These are phyloP conservation scores for Wickerhamomyces bovis DNA, from an alignment of 805 yeast genomes.

Conservation along the genomic window DNA sequence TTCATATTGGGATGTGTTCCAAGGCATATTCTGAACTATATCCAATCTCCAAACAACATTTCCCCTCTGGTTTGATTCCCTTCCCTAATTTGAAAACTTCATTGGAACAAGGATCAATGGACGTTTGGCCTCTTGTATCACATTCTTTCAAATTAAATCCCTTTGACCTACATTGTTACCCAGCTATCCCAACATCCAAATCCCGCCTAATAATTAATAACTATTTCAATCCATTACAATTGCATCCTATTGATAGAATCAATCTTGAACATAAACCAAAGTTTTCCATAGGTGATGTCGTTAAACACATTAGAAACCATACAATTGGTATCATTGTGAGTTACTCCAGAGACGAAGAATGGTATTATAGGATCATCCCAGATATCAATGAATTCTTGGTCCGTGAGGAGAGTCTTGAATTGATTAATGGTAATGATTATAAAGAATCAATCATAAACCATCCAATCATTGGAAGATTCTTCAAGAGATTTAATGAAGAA, in stretches of 20 bases:
- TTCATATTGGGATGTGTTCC: neutral
- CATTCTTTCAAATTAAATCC: neutral
- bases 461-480: slow-evolving; percentile 5
- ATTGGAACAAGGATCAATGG: neutral
- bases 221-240: neutral
- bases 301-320: neutral
- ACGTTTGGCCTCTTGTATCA: neutral
- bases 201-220: neutral
- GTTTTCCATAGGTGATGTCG: neutral
- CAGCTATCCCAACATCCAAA: neutral
- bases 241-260: neutral
- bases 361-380: neutral
- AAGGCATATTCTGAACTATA: neutral
- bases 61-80: neutral
- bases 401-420: neutral
- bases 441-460: neutral
- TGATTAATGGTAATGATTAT: neutral
- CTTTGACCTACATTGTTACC: neutral
- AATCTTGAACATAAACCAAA: neutral
- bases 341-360: neutral
- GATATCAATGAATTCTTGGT: neutral
- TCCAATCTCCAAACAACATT: neutral
- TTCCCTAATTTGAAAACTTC: neutral
- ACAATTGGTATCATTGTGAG: neutral
- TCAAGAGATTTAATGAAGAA: slow-evolving; percentile 1